These are phyloP conservation scores for Boletus semigastroideus DNA, from an alignment of 1,284 basidiomycete genomes.

Conservation along the genomic window DNA sequence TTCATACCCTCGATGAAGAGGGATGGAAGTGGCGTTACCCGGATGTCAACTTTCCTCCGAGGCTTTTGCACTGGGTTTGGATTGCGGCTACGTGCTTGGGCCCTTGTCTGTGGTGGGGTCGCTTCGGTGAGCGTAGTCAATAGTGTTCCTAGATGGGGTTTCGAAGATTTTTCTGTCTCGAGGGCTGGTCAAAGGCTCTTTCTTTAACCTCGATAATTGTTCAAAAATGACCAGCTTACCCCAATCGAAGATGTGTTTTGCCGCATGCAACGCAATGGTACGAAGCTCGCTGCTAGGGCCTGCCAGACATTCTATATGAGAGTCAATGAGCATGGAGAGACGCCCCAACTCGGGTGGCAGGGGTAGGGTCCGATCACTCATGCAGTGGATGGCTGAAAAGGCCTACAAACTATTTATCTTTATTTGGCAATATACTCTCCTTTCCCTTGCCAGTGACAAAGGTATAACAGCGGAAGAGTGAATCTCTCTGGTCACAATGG, in stretches of 20 bases:
- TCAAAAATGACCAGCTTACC: conserved; percentile 47
- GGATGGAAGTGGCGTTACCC: conserved; percentile 72
- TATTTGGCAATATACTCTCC: conserved; percentile 16
- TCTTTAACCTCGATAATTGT: conserved; percentile 5
- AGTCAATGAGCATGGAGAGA: conserved; percentile 55
- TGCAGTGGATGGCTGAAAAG: not conserved
- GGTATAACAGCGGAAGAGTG: no score
- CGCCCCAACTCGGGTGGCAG: conserved; percentile 43
- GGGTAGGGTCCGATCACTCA: conserved; percentile 20
- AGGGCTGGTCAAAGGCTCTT: conserved; percentile 45
- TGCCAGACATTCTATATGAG: conserved; percentile 54
- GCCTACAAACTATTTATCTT: conserved; percentile 17
- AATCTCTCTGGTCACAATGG: conserved; percentile 28
- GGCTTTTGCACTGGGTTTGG: conserved; percentile 36
- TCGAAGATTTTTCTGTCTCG: conserved; percentile 62
- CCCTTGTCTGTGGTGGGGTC: conserved; percentile 69
- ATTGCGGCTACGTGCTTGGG: conserved; percentile 47
- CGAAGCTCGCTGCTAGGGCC: conserved; percentile 58
- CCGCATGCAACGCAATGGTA: conserved; percentile 60
- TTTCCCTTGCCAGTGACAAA: no score
- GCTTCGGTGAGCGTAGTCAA: conserved; percentile 63
- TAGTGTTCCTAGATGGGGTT: conserved; percentile 65
- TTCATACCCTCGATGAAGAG: conserved; percentile 86
- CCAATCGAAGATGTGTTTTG: conserved; percentile 80
- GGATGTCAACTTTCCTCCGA: conserved; percentile 41